phyloP scores from a whole-genome alignment of 2,329 filamentous ascomycete genomes.

The Endocalyx cinctus region DNA sequence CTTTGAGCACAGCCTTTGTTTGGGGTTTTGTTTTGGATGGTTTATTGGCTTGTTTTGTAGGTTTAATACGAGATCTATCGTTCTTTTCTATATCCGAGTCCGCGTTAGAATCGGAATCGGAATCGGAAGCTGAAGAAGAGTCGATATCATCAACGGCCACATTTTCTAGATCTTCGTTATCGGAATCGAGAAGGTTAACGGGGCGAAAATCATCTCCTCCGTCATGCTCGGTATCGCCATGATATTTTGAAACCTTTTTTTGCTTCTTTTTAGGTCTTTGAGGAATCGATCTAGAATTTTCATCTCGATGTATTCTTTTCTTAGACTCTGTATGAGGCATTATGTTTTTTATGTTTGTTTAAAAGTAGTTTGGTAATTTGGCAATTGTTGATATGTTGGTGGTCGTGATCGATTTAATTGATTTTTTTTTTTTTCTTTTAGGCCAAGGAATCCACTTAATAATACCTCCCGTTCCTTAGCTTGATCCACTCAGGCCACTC shows the following conservation, averaged over 20 bases:
- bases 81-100: slow-evolving; percentile 31
- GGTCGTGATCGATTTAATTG: too few relatives aligned
- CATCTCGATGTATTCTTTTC: slow-evolving; percentile 24
- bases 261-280: slow-evolving; percentile 46
- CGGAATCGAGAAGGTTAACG: slow-evolving; percentile 52
- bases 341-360: too few relatives aligned
- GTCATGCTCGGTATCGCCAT: slow-evolving; percentile 47
- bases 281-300: slow-evolving; percentile 21
- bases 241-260: slow-evolving; percentile 44
- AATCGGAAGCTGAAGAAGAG: slow-evolving; percentile 21
- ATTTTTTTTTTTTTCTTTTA: too few relatives aligned
- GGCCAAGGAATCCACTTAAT: too few relatives aligned
- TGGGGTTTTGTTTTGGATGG: neutral
- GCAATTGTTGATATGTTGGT: too few relatives aligned
- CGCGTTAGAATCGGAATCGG: slow-evolving; percentile 30
- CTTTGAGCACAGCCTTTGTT: too few relatives aligned
- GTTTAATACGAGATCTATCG: slow-evolving; percentile 22
- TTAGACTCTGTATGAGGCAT: slow-evolving; percentile 22
- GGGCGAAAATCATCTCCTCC: slow-evolving; percentile 42
- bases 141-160: slow-evolving; percentile 46
- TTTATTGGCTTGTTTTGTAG: neutral
- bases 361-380: too few relatives aligned
- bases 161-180: slow-evolving; percentile 53
- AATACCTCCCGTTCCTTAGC: too few relatives aligned
- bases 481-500: too few relatives aligned